phyloP scores from a whole-genome alignment of 1,139 yeast genomes.

The Yamadazyma jaroonii region DNA sequence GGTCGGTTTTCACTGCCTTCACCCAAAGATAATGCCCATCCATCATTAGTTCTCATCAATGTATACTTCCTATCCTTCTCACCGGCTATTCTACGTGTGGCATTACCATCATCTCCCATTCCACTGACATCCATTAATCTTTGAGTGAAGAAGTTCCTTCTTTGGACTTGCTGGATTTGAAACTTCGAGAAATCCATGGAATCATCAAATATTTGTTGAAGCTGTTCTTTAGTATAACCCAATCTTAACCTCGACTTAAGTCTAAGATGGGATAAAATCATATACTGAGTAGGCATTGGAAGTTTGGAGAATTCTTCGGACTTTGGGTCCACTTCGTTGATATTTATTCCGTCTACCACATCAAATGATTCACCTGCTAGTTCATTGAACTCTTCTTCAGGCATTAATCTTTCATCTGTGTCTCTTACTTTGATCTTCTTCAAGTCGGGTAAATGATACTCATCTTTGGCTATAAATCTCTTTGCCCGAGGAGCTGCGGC shows the following conservation, averaged over 20 bases:
- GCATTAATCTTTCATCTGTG: slow-evolving; percentile 70
- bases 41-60: slow-evolving; percentile 72
- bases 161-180: slow-evolving; percentile 90
- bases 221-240: slow-evolving; percentile 89
- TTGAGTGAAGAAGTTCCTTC: slow-evolving; percentile 88
- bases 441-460: slow-evolving; percentile 78
- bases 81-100: slow-evolving; percentile 71
- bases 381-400: slow-evolving; percentile 68
- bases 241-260: slow-evolving; percentile 84
- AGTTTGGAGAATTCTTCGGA: slow-evolving; percentile 61
- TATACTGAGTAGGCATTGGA: slow-evolving; percentile 84
- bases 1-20: slow-evolving; percentile 36
- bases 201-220: slow-evolving; percentile 76
- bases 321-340: slow-evolving; percentile 67
- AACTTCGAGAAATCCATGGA: slow-evolving; percentile 89
- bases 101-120: slow-evolving; percentile 59
- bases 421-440: slow-evolving; percentile 32
- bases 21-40: slow-evolving; percentile 76
- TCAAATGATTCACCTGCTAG: slow-evolving; percentile 60
- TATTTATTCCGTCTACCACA: slow-evolving; percentile 67
- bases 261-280: slow-evolving; percentile 78
- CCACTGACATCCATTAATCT: slow-evolving; percentile 82
- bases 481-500: slow-evolving; percentile 6
- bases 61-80: slow-evolving; percentile 77
- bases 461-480: slow-evolving; percentile 54